Percentiles rank a stretch among this genome's conserved stretches.
These are phyloP conservation scores for Ailanthus altissimus DNA, from an alignment of 345 rosid species.

Conservation along the genomic window DNA sequence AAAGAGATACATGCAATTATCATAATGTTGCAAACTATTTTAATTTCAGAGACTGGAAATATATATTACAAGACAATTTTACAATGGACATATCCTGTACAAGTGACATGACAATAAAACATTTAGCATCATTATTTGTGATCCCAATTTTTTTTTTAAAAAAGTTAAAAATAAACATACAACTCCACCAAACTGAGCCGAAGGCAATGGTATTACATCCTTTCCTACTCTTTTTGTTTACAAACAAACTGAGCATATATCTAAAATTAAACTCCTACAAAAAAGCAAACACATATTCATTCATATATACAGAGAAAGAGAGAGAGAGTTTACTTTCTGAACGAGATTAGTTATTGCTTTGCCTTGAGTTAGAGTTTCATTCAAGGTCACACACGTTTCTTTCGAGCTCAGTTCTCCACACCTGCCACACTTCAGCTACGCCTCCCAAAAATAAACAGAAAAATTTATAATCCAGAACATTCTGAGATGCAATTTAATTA, in stretches of 20 bases:
- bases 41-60: background rate
- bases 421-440: conserved; percentile 74
- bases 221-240: background rate
- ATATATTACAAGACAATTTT: background rate
- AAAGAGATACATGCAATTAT: background rate
- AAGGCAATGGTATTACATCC: background rate
- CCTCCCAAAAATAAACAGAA: conserved; percentile 9
- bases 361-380: conserved; percentile 52
- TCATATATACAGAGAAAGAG: background rate
- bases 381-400: conserved; percentile 77
- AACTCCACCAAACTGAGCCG: background rate
- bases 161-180: background rate
- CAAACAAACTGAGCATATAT: background rate
- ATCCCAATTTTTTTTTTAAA: background rate
- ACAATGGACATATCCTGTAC: background rate
- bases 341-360: conserved; percentile 75
- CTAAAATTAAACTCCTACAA: background rate
- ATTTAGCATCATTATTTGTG: background rate
- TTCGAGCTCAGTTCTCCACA: conserved; percentile 83
- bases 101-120: background rate
- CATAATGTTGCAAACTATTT: background rate
- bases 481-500: background rate
- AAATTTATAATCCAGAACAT: background rate
- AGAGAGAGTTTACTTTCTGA: conserved; percentile 59
- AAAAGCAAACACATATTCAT: too few species aligned